A percentile compares a stretch with the other conserved stretches of the same genome.
These are phyloP conservation scores for Colletotrichum orbiculare DNA, from an alignment of 2,329 filamentous ascomycete genomes.

Conservation along the genomic window DNA sequence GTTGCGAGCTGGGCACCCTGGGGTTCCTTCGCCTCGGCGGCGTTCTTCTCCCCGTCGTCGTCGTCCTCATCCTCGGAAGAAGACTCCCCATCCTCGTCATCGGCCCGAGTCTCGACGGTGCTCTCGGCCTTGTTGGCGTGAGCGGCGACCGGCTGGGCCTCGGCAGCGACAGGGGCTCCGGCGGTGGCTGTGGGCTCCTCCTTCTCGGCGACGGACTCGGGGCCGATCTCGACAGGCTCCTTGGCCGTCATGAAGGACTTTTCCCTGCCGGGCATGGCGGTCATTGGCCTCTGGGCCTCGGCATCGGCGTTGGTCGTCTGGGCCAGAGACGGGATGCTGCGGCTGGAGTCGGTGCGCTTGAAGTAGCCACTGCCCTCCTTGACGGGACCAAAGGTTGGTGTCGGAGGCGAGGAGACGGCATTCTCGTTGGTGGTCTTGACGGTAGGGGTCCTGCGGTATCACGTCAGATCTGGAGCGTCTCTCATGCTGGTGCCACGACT, in stretches of 20 bases:
- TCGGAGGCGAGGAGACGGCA: constrained; percentile 26
- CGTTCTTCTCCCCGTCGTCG: constrained; percentile 27
- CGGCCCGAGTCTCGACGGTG: constrained; percentile 21
- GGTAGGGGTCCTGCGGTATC: constrained; percentile 20
- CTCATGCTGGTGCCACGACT: constrained; percentile 2
- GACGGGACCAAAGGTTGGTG: constrained; percentile 32
- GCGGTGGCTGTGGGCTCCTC: background rate
- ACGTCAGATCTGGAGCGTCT: constrained; percentile 5
- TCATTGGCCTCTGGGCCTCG: constrained; percentile 24
- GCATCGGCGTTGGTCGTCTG: constrained; percentile 21
- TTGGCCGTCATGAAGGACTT: constrained; percentile 22
- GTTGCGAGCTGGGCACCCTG: constrained; percentile 32
- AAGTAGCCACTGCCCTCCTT: constrained; percentile 28
- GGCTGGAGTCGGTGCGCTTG: constrained; percentile 30
- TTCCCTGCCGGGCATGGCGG: constrained; percentile 32
- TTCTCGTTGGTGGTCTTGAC: constrained; percentile 34
- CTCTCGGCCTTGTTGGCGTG: constrained; percentile 13
- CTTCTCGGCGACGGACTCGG: constrained; percentile 4
- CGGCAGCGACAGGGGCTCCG: constrained; percentile 3
- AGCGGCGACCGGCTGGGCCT: constrained; percentile 1
- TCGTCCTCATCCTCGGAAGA: constrained; percentile 33
- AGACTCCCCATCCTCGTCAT: constrained; percentile 18
- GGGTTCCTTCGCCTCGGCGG: constrained; percentile 11
- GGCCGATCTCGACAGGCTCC: constrained; percentile 4
- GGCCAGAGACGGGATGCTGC: constrained; percentile 29